Percentiles rank a stretch among this genome's conserved stretches.
These are phyloP conservation scores for Trichoderma polysporum DNA, from an alignment of 2,329 filamentous ascomycete species.

Conservation along the genomic window DNA sequence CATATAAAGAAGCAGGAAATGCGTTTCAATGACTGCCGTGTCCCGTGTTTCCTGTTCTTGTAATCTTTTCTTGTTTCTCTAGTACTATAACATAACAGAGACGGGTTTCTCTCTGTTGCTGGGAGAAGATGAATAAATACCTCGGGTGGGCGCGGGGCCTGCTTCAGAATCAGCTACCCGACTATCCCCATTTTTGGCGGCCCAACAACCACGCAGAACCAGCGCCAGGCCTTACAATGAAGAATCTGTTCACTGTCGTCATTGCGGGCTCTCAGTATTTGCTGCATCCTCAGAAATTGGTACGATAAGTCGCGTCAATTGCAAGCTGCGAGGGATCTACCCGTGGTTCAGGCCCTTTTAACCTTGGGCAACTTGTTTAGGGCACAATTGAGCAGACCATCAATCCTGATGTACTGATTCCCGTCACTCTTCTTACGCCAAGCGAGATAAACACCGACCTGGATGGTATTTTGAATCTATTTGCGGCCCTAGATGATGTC, in stretches of 20 bases:
- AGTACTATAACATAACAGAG: neutral
- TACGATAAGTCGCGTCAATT: slow-evolving; percentile 22
- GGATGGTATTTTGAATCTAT: slow-evolving; percentile 35
- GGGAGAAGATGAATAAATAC: neutral
- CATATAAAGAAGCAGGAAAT: neutral
- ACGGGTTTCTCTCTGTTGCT: neutral
- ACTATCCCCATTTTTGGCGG: neutral
- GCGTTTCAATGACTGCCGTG: neutral
- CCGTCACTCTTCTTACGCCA: slow-evolving; percentile 41
- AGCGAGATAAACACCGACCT: slow-evolving; percentile 40
- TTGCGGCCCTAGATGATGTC: slow-evolving; percentile 40
- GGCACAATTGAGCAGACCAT: slow-evolving; percentile 44
- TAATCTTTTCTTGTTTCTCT: neutral
- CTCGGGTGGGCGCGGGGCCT: slow-evolving; percentile 3
- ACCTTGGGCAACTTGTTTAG: slow-evolving; percentile 25
- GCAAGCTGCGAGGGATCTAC: neutral
- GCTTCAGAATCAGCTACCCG: neutral
- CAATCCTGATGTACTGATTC: slow-evolving; percentile 41
- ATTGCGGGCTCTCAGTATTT: slow-evolving; percentile 41
- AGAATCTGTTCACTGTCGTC: slow-evolving; percentile 38
- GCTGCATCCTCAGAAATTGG: slow-evolving; percentile 41
- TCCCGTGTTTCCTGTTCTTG: neutral
- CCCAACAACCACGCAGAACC: neutral
- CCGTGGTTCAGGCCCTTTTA: neutral
- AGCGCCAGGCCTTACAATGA: slow-evolving; percentile 25